phyloP scores from a whole-genome alignment of 2,329 filamentous ascomycete species.

The Penicillium sp. region DNA sequence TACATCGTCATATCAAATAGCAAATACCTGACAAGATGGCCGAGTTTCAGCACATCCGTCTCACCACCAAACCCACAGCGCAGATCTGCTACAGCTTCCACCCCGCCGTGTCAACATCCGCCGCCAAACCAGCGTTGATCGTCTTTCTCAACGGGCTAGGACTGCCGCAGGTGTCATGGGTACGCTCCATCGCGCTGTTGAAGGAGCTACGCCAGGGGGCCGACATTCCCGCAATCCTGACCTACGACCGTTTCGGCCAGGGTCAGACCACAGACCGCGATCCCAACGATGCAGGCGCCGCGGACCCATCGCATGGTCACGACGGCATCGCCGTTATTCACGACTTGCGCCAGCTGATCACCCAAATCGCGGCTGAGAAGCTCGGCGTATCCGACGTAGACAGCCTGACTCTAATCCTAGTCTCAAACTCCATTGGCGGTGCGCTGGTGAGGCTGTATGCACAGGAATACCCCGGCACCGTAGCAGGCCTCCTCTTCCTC shows the following conservation, averaged over 20 bases:
- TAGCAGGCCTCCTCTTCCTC: conserved; percentile 49
- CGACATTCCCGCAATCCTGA: conserved; percentile 44
- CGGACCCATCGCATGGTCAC: conserved; percentile 44
- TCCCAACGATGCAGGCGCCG: conserved; percentile 29
- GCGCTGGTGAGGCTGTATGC: conserved; percentile 52
- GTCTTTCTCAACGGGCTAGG: conserved; percentile 46
- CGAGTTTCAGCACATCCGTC: conserved; percentile 14
- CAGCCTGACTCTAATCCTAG: conserved; percentile 41
- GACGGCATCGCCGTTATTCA: conserved; percentile 42
- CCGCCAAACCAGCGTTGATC: conserved; percentile 25
- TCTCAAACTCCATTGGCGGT: conserved; percentile 53
- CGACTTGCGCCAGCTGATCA: conserved; percentile 45
- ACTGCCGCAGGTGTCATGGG: conserved; percentile 38
- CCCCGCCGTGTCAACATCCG: neutral
- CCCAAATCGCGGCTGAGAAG: conserved; percentile 34
- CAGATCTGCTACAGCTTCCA: conserved; percentile 20
- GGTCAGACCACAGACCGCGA: conserved; percentile 49
- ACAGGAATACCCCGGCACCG: conserved; percentile 42
- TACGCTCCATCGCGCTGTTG: conserved; percentile 26
- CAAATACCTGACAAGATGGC: conserved; percentile 16
- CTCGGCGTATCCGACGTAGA: conserved; percentile 17
- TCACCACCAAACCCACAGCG: conserved; percentile 19
- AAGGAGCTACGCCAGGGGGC: conserved; percentile 16
- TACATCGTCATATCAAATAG: neutral
- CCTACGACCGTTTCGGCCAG: conserved; percentile 59